Base-by-base conservation (phyloP, 495 filamentous ascomycete genomes). In the Xylaria palmicola region DNA sequence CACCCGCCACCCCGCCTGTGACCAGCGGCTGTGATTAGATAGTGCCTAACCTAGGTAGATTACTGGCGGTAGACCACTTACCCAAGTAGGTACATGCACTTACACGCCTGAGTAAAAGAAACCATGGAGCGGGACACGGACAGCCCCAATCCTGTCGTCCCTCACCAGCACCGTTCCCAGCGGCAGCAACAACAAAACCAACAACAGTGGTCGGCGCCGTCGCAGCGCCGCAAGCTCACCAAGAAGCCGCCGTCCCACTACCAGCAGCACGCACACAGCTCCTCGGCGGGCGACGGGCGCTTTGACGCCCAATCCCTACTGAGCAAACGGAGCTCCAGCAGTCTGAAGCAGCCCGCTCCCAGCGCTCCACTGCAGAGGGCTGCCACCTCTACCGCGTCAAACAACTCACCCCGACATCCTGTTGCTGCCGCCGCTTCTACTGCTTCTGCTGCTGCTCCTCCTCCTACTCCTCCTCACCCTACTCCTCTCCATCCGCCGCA, bases 311-410 rank as follows among this genome's bases (percentile, higher is more conserved):
- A 74, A 69, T 81, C 79, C 65, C 72, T 83, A 63, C 72, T 74
- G 64, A 81, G 78, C 74, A 79, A 82, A 77, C 75, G 77, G 70
- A 82, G 79, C 77, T 82, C 80, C 64, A 74, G 74, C 49, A 81
- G 76, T 64, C 78, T 91, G 66, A 85, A 85, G 71, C 83, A 88
- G 72, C n/a, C n/a, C n/a, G 85, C 87, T 76, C 87, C 88, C 56
- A 90, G 87, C 67, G 86, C 86, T 64, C 86, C 87, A 54, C 77
- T 83, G 62, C 73, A 65, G 60, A 71, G 27, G 19, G 52, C 37
- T 27, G 49, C 36, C 19, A 54, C 60, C 43, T 67, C 65, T 66
- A 71, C 75, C 74, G 68, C 77, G 60, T 76, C 79, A 43, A 75
- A 72, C 60, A 73, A 68, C 70, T 77, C 77, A 48, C 77, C 76